These are phyloP conservation scores for Cytospora paraplurivora DNA, from an alignment of 2,329 filamentous ascomycete genomes.

Conservation along the genomic window DNA sequence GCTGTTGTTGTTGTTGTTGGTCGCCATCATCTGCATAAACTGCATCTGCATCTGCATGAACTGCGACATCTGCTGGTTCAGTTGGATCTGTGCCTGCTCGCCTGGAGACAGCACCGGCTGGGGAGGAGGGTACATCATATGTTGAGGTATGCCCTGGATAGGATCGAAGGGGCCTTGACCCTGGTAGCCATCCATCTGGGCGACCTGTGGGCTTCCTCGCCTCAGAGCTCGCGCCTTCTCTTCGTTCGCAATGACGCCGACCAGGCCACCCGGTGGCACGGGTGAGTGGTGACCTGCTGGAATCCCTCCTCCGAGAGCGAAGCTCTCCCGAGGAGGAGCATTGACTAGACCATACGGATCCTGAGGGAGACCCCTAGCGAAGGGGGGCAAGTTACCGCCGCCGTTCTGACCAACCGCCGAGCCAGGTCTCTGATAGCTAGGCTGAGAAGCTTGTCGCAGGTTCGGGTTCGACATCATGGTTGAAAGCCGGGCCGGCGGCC, in stretches of 20 bases:
- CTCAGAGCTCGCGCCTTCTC: conserved; percentile 77
- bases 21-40: conserved; percentile 81
- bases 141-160: conserved; percentile 50
- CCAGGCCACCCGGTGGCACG: conserved; percentile 73
- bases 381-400: conserved; percentile 68
- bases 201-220: conserved; percentile 74
- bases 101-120: conserved; percentile 53
- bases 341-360: conserved; percentile 84
- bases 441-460: conserved; percentile 56
- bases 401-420: conserved; percentile 51
- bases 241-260: conserved; percentile 85
- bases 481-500: conserved; percentile 69
- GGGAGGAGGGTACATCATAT: conserved; percentile 49
- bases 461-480: conserved; percentile 72
- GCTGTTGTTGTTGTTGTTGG: conserved; percentile 41
- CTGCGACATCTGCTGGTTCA: conserved; percentile 81
- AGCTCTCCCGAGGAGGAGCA: conserved; percentile 70
- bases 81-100: conserved; percentile 76
- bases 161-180: conserved; percentile 49
- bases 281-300: conserved; percentile 43
- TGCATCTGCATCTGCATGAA: conserved; percentile 96
- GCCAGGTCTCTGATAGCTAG: conserved; percentile 53
- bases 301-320: conserved; percentile 66
- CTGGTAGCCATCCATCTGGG: conserved; percentile 59
- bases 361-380: conserved; percentile 78